Evolutionary conservation across 2,329 filamentous ascomycete species (phyloP).

Genomic region (Aspergillus quadricinctus): DNA sequence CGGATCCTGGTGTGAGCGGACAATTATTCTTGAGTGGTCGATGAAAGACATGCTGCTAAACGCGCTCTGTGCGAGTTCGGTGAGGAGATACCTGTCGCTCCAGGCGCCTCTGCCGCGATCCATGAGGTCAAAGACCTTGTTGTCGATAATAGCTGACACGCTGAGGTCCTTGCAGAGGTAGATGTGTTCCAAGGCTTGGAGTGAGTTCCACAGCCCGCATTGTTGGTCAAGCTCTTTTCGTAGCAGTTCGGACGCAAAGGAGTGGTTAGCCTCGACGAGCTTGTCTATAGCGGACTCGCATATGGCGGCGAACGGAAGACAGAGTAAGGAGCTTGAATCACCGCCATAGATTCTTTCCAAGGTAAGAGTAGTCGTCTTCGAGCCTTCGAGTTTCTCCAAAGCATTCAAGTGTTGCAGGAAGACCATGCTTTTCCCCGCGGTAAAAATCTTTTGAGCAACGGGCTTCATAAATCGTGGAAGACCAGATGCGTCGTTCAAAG

Average conservation of each 20-base stretch:
- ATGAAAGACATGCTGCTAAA: slow-evolving; percentile 53
- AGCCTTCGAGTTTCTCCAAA: slow-evolving; percentile 30
- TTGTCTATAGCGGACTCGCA: slow-evolving; percentile 66
- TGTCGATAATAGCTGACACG: slow-evolving; percentile 61
- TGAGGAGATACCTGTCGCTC: slow-evolving; percentile 78
- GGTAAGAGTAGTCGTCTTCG: slow-evolving; percentile 29
- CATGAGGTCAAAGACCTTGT: slow-evolving; percentile 69
- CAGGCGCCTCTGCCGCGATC: slow-evolving; percentile 59
- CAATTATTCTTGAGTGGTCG: slow-evolving; percentile 59
- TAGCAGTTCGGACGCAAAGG: slow-evolving; percentile 63
- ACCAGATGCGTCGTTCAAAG: slow-evolving; percentile 56
- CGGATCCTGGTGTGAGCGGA: slow-evolving; percentile 48
- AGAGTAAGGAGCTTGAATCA: slow-evolving; percentile 24
- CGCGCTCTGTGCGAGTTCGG: slow-evolving; percentile 69
- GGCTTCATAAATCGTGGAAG: slow-evolving; percentile 68
- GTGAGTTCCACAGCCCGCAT: slow-evolving; percentile 61
- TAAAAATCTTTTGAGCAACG: slow-evolving; percentile 69
- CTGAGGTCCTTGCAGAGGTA: slow-evolving; percentile 76
- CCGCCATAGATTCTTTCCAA: slow-evolving; percentile 37
- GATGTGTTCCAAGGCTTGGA: slow-evolving; percentile 65
- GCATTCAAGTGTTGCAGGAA: slow-evolving; percentile 69
- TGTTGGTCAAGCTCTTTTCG: slow-evolving; percentile 62
- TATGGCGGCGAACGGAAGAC: slow-evolving; percentile 55
- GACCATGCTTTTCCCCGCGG: slow-evolving; percentile 80
- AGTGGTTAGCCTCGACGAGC: slow-evolving; percentile 75